phyloP scores from a whole-genome alignment of 306 rosid species.

The Rosa chinensis region DNA sequence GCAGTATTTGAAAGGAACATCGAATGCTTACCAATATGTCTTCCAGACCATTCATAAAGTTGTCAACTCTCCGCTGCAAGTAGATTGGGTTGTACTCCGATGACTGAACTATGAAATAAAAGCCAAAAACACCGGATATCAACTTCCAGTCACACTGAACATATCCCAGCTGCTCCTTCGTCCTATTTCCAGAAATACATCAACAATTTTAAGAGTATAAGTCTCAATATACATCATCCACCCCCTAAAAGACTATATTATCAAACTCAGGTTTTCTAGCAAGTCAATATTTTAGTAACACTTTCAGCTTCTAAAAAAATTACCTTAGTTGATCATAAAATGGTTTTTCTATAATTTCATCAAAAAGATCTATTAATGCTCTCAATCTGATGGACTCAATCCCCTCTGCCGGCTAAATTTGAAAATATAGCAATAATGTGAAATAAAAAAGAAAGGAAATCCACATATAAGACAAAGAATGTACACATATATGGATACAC shows the following conservation, averaged over 20 bases:
- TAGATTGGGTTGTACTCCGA: constrained; percentile 76
- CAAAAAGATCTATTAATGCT: constrained; percentile 73
- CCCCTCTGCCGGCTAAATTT: constrained; percentile 73
- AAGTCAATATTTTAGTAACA: background rate
- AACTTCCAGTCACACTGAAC: constrained; percentile 53
- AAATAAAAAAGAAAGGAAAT: constrained; percentile 18
- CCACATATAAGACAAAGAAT: background rate
- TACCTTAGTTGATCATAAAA: constrained; percentile 90
- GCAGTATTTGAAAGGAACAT: background rate
- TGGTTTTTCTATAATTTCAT: constrained; percentile 86
- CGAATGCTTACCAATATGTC: constrained; percentile 57
- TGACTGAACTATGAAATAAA: constrained; percentile 79
- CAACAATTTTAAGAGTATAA: constrained; percentile 20
- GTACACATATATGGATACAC: constrained; percentile 12
- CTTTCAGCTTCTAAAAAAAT: constrained; percentile 26
- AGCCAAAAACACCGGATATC: constrained; percentile 56
- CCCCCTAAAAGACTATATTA: background rate
- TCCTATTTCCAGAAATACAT: constrained; percentile 47
- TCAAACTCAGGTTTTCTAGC: background rate
- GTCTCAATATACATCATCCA: background rate
- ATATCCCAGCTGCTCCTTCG: constrained; percentile 99
- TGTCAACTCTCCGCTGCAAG: constrained; percentile 76
- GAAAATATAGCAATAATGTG: constrained; percentile 82
- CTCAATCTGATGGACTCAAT: constrained; percentile 57
- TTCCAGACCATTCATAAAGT: constrained; percentile 64